Evolutionary conservation across 108 stramenopile species (phyloP), one percentile per base, ranked within the genome.

Genomic region (Conticribra guillardii): DNA sequence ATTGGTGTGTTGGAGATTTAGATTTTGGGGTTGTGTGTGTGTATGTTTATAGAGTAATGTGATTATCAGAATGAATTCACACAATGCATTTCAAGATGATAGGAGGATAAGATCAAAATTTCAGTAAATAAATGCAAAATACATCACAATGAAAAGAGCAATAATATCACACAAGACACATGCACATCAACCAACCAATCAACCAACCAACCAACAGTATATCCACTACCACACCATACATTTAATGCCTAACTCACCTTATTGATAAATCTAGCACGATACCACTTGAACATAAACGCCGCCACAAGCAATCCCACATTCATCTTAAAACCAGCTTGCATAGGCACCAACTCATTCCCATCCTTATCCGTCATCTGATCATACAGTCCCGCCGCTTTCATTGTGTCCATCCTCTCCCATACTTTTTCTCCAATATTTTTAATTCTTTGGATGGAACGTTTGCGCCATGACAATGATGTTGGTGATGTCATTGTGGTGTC

Each of bases 261-360:
- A 50, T 79, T 90, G 23, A 93, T 81, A 58, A 90, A 93, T 30
- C 89, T 80, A 9, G 92, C 89, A 26, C 92, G 84, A 60, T 89
- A 93, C 92, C 92, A 93, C 63, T 93, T 93, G 84, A 83, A 73
- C 29, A 81, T 64, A 72, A 93, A 89, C 46, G 85, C 92, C 26
- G 69, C 73, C 17, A 71, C 74, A 30, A 89, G 73, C 23, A 85
- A 60, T n/a, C 31, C 50, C 15, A 73, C 79, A 54, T 80, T 80
- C 22, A 51, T 68, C 55, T 80, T 80, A 60, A 80, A 80, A 32
- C 79, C 79, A 17, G 72, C 24, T 55, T 69, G 60, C 71, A 73
- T 47, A 3, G 79, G 79, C 29, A 51, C 55, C 67, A 72, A 41
- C 1, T 44, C 31, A 23, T 60, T 33, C 2, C 44, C 44, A 8